phyloP scores from a whole-genome alignment of 257 asterid species.

The Mitragyna speciosa region DNA sequence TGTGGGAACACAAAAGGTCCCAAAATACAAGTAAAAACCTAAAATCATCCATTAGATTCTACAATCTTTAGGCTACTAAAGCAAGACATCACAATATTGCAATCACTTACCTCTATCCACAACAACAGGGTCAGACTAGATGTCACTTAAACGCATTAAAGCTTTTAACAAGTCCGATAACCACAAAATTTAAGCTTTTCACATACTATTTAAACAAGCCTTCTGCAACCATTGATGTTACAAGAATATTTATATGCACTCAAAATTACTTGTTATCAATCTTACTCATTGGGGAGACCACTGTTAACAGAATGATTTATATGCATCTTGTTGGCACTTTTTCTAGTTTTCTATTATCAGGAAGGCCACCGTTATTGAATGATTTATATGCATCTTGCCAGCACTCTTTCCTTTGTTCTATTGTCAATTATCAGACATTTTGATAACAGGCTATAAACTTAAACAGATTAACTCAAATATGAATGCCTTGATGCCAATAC shows the following conservation, averaged over 20 bases:
- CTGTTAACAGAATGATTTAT: too few species aligned
- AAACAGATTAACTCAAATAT: background rate
- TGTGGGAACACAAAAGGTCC: constrained; percentile 44
- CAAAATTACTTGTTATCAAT: too few species aligned
- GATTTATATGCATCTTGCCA: background rate
- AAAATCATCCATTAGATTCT: background rate
- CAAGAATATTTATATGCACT: too few species aligned
- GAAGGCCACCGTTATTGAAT: too few species aligned
- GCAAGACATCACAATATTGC: background rate
- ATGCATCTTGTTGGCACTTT: too few species aligned
- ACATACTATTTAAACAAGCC: too few species aligned
- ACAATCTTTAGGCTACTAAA: background rate
- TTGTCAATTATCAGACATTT: background rate
- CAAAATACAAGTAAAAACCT: constrained; percentile 5
- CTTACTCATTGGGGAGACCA: too few species aligned
- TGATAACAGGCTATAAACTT: background rate
- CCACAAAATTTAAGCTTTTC: too few species aligned
- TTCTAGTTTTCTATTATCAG: too few species aligned
- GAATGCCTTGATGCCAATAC: background rate
- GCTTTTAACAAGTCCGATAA: too few species aligned
- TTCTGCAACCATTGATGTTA: too few species aligned
- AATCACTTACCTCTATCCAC: constrained; percentile 76
- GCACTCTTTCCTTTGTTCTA: background rate
- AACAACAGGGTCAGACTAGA: constrained; percentile 81
- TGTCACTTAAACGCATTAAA: too few species aligned